Evolutionary conservation across 2,329 filamentous ascomycete species (phyloP).

Genomic region (Canariomyces notabilis): DNA sequence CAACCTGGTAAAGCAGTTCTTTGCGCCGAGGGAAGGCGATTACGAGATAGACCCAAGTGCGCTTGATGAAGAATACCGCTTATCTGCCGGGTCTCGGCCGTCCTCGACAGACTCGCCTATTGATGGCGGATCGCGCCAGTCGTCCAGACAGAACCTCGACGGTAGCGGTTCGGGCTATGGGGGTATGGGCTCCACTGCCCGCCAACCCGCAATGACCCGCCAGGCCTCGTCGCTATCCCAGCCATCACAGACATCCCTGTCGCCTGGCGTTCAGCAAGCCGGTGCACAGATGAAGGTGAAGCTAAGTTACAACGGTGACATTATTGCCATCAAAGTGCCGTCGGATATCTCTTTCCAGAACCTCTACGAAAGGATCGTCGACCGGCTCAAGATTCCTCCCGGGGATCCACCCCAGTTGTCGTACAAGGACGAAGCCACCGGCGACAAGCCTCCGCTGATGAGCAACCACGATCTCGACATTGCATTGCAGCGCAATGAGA

Average conservation of each 20-base stretch:
- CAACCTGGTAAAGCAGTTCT: constrained; percentile 82
- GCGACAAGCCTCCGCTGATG: constrained; percentile 67
- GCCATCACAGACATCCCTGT: constrained; percentile 53
- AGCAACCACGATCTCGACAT: constrained; percentile 76
- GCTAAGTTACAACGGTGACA: constrained; percentile 85
- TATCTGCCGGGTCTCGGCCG: constrained; percentile 65
- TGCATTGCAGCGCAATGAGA: constrained; percentile 79
- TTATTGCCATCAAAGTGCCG: constrained; percentile 86
- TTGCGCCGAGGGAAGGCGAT: constrained; percentile 82
- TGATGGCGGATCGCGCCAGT: constrained; percentile 58
- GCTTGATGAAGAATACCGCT: constrained; percentile 63
- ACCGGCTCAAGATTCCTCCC: constrained; percentile 69
- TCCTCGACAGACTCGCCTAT: constrained; percentile 60
- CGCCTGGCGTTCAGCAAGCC: constrained; percentile 42
- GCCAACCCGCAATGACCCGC: constrained; percentile 35
- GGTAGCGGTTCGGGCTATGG: constrained; percentile 43
- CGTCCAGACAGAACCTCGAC: constrained; percentile 59
- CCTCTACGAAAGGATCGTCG: constrained; percentile 76
- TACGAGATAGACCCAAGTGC: constrained; percentile 80
- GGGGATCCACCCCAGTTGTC: constrained; percentile 71
- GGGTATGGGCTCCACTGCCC: constrained; percentile 42
- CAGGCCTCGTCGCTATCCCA: constrained; percentile 47
- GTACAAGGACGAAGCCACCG: constrained; percentile 79
- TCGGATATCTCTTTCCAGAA: constrained; percentile 72
- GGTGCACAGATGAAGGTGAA: constrained; percentile 79